Base-by-base conservation (phyloP, 345 rosid species). In the Corchorus capsularis region DNA sequence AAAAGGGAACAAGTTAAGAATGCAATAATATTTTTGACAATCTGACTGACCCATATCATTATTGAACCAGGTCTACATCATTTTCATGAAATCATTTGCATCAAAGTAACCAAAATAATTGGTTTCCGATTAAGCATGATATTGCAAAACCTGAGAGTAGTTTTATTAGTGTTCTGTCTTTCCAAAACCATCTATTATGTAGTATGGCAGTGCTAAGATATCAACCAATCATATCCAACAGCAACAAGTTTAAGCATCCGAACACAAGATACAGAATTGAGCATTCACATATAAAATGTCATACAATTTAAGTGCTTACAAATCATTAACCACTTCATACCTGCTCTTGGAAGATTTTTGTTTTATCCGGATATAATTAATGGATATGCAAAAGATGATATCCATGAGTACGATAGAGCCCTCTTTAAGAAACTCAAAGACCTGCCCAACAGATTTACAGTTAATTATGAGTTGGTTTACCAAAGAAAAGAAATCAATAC, bases 391-490 rank as follows among this genome's bases (percentile, higher is more conserved):
- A 84, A 92, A 89, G 60, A 83, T 74, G 66, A 84, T 80, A 80
- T 92, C 98, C 82, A 91, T 32, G 60, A 88, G 69, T 65, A 86
- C 76, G 68, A 83, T 35, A 76, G 68, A 85, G 86, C 89, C 86
- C 65, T 86, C 92, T 86, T 85, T 80, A 72, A 89, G 50, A 64
- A 84, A 77, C 45, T 70, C 72, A 71, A 66, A 57, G 67, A 84
- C 85, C 91, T 89, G 82, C 62, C 22, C 20, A 66, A 63, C 16
- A 15, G 57, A 83, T 69, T 45, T 32, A 71, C n/a, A 35, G 59
- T 1, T 15, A 50, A 61, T 45, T 55, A 35, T 57, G 47, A 54
- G 46, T 67, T 52, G 11, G 71, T 54, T 39, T 67, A 41, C 19
- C 19, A 59, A 34, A 69, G 4, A 37, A 69, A 27, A 27, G 27